Conservation (phyloP, 2,329 filamentous ascomycete genomes). For the Mollisia scopiformis region DNA sequence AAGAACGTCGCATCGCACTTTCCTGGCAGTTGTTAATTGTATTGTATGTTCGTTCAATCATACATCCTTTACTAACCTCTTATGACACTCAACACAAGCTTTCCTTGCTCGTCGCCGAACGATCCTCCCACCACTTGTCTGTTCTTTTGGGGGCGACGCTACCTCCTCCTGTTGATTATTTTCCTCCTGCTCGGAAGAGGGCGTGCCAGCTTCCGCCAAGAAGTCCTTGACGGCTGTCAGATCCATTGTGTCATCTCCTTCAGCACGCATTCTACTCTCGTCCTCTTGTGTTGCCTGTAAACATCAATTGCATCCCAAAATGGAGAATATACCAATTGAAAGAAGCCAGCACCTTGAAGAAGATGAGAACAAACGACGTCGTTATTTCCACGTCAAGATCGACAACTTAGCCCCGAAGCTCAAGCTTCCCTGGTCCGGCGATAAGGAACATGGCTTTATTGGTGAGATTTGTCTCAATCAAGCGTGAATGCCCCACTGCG, state of each 20-base stretch:
- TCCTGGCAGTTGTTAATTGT: neutral
- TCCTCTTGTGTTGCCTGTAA: too few relatives aligned
- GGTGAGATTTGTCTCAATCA: neutral
- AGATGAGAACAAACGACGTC: neutral
- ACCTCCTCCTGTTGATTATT: neutral
- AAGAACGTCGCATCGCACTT: conserved; percentile 15
- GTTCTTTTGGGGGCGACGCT: neutral
- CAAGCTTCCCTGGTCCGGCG: neutral
- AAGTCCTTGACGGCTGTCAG: conserved; percentile 1
- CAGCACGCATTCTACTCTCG: neutral
- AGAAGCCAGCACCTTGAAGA: neutral
- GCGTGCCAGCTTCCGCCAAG: conserved; percentile 1
- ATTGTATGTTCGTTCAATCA: neutral
- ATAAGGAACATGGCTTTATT: neutral
- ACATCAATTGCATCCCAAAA: too few relatives aligned
- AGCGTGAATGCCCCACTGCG: neutral
- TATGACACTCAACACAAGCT: conserved; percentile 18
- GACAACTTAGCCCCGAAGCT: neutral
- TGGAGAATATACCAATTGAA: neutral
- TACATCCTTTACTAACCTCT: neutral
- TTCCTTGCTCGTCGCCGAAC: conserved; percentile 13
- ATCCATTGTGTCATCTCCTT: neutral
- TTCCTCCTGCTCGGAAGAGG: conserved; percentile 9
- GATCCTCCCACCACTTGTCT: neutral
- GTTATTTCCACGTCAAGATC: neutral